Percentiles rank a stretch among this genome's conserved stretches.
Evolutionary conservation across 1,139 yeast species (phyloP).

Genomic region (Geotrichum armillariae): DNA sequence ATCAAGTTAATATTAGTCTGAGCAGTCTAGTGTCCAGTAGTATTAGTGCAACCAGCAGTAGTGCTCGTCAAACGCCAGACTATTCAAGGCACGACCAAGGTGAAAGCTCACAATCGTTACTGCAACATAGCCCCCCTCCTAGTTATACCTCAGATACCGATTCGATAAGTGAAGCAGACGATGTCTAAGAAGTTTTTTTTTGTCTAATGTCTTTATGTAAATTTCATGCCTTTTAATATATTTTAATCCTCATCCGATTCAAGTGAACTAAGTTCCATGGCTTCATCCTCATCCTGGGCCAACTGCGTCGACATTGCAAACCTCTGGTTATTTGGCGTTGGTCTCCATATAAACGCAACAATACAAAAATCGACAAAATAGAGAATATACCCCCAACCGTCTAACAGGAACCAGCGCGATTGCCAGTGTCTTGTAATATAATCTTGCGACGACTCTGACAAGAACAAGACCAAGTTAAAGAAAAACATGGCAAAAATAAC

Average conservation of each 20-base stretch:
- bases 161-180: neutral
- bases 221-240: neutral
- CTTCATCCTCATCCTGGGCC: conserved; percentile 73
- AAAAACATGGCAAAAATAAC: conserved; percentile 63
- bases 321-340: conserved; percentile 91
- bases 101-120: conserved; percentile 1
- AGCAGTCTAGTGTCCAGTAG: neutral
- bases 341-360: conserved; percentile 93
- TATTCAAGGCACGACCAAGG: neutral
- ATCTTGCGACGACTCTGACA: conserved; percentile 72
- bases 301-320: conserved; percentile 92
- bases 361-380: conserved; percentile 82
- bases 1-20: conserved; percentile 1
- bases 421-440: conserved; percentile 90
- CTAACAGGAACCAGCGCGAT: conserved; percentile 79
- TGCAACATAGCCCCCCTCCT: conserved; percentile 28
- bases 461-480: conserved; percentile 65
- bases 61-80: neutral
- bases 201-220: neutral
- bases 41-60: neutral
- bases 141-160: conserved; percentile 29
- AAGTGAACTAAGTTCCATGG: conserved; percentile 50
- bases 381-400: conserved; percentile 92
- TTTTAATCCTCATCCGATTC: conserved; percentile 36
- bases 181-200: neutral